Base-by-base conservation (phyloP, 2,329 filamentous ascomycete species). In the Tetracladium maxilliforme region DNA sequence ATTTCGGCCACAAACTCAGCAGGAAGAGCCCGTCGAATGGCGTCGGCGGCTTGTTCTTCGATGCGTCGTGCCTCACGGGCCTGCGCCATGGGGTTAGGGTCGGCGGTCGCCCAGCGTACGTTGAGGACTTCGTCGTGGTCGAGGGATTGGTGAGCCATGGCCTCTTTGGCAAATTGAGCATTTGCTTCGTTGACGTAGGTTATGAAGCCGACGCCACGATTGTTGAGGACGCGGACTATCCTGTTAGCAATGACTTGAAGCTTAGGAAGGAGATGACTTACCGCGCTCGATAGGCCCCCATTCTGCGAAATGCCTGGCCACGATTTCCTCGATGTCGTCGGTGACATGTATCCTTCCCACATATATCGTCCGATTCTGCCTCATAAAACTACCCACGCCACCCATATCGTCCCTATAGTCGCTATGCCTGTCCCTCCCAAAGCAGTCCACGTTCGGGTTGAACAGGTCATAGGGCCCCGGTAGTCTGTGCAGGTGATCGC, bases 321-420 rank as follows among this genome's bases (percentile, higher is more conserved):
- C 87, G 18, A 95, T 70, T 52, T 98, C 90, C 47, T 98, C 87
- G 33, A 95, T 94, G 44, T 95, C 87, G 48, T 95, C 90, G 9
- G 77, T 87, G 18, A 93, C 87, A 48, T 94, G 83, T 48, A 98
- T 94, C 23, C 86, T 64, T 5, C 90, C 90, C 1, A 94, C 70
- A 41, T 98, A 98, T 6, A 98, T 61, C 2, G 90, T 98, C 16
- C 90, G 66, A 46, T 98, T 98, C 44, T 92, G 81, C 13, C 90
- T 67, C 70, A 86, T 77, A 44, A 98, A 98, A 33, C 72, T 83
- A 14, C 90, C 90, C 3, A 94, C 84, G 36, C 92, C 92, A 26
- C 87, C 86, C 90, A 98, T 95, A 48, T 95, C 87, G 47, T 95
- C 87, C 41, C 86, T 64, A 52, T 94, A 95, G 44, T 93, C 87